These are phyloP conservation scores for Chaetomiaceae sp. DNA, from an alignment of 2,329 filamentous ascomycete species.

Conservation along the genomic window DNA sequence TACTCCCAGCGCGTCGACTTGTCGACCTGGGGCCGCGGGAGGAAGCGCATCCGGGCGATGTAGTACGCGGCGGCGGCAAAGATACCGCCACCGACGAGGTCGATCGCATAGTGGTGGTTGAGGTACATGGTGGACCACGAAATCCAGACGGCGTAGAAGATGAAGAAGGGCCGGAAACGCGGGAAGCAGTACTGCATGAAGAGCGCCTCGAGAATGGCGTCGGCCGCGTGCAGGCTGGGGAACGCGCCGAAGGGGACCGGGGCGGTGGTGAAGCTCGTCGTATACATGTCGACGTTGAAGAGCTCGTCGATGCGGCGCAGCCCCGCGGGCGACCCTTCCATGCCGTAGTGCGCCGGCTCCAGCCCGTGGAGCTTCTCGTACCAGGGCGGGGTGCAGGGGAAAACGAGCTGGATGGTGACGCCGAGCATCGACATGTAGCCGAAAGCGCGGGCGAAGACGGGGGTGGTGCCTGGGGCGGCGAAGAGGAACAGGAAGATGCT, in stretches of 20 bases:
- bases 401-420: constrained; percentile 81
- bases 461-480: constrained; percentile 76
- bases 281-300: constrained; percentile 90
- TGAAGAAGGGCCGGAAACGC: constrained; percentile 71
- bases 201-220: constrained; percentile 81
- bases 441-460: constrained; percentile 80
- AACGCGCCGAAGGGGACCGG: constrained; percentile 94
- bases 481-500: constrained; percentile 81
- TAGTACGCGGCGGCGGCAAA: constrained; percentile 77
- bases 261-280: constrained; percentile 82
- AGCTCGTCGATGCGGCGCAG: constrained; percentile 83
- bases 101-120: constrained; percentile 93
- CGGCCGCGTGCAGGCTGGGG: constrained; percentile 85
- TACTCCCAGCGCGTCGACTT: constrained; percentile 94
- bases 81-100: constrained; percentile 80
- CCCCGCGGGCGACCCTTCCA: constrained; percentile 83
- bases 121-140: constrained; percentile 99
- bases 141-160: constrained; percentile 84
- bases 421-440: constrained; percentile 90
- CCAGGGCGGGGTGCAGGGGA: constrained; percentile 94
- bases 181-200: constrained; percentile 95
- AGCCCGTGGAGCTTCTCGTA: constrained; percentile 92
- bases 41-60: constrained; percentile 71
- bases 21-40: constrained; percentile 76
- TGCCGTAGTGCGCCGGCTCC: constrained; percentile 86